Base-by-base conservation (phyloP, 78 protist species). In the Dictyostelium capitatum region DNA sequence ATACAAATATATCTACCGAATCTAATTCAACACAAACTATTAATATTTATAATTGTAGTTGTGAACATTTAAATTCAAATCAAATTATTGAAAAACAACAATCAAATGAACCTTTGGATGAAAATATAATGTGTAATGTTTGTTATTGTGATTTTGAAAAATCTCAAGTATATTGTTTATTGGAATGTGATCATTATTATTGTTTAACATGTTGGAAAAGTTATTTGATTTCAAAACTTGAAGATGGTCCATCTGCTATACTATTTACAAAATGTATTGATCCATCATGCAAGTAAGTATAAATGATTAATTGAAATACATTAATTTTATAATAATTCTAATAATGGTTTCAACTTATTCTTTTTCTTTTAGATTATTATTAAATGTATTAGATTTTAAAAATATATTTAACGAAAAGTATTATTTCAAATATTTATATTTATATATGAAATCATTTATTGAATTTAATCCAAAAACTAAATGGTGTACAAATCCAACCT, bases 401-500 rank as follows among this genome's bases (percentile, higher is more conserved):
- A 19, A 23, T 19, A 30, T 82, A 30, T 69, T 82, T 10, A 46
- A 54, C 53, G 51, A 65, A 11, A 28, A 48, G 4, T 2, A 19
- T 3, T 83, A 56, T 83, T 30, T 46, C 11, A 83, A 28, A 28
- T 83, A 56, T 72, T 9, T 75, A 32, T 75, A 79, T 50, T 43
- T 53, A 12, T 83, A 41, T 54, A 28, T 56, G 2, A 83, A 83
- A 83, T 46, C 78, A 28, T 83, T 83, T 72, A 62, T 83, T 57
- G 91, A 83, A 11, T n/a, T 70, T 43, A 41, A 43, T 83, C 79
- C 81, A 53, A 83, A 83, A 50, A 56, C 74, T 3, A 56, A 23
- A 9, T 83, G 91, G 82, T 83, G 91, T 8, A 53, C 80, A 4
- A 83, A 73, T 73, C 91, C 91, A 70, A 41, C 73, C 5, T 47